These are phyloP conservation scores for Tolypocladium tundrense DNA, from an alignment of 2,329 filamentous ascomycete species.

Conservation along the genomic window DNA sequence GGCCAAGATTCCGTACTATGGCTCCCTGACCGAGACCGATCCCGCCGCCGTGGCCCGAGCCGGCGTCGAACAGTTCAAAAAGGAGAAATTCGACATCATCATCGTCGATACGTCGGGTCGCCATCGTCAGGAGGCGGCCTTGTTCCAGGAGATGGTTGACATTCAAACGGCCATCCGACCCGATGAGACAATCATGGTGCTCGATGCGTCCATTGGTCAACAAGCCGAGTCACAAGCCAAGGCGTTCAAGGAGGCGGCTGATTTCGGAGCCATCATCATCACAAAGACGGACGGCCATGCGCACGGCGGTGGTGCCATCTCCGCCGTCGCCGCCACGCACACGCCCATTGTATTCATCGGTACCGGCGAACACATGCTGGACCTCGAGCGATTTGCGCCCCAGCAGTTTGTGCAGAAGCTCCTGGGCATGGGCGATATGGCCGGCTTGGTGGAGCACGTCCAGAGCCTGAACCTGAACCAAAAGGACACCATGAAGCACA, in stretches of 20 bases:
- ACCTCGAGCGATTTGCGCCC: constrained; percentile 85
- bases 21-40: constrained; percentile 91
- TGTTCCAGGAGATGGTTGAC: constrained; percentile 97
- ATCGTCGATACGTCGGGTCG: constrained; percentile 96
- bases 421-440: constrained; percentile 95
- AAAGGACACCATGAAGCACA: constrained; percentile 99
- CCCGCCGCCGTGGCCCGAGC: constrained; percentile 88
- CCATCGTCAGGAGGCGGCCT: constrained; percentile 85
- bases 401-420: constrained; percentile 90
- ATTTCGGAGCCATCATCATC: constrained; percentile 97
- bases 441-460: constrained; percentile 89
- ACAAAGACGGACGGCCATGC: constrained; percentile 97
- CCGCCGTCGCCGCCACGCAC: constrained; percentile 88
- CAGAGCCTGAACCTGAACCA: constrained; percentile 92
- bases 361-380: constrained; percentile 94
- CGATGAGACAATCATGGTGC: constrained; percentile 96
- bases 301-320: constrained; percentile 92
- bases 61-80: constrained; percentile 97
- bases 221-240: constrained; percentile 89
- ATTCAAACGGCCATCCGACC: constrained; percentile 85
- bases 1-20: constrained; percentile 98
- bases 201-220: constrained; percentile 94
- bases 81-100: constrained; percentile 95
- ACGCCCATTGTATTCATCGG: constrained; percentile 97
- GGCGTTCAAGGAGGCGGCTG: constrained; percentile 93